Conservation (phyloP, 2,329 filamentous ascomycete species). For the Metarhizium humberi region DNA sequence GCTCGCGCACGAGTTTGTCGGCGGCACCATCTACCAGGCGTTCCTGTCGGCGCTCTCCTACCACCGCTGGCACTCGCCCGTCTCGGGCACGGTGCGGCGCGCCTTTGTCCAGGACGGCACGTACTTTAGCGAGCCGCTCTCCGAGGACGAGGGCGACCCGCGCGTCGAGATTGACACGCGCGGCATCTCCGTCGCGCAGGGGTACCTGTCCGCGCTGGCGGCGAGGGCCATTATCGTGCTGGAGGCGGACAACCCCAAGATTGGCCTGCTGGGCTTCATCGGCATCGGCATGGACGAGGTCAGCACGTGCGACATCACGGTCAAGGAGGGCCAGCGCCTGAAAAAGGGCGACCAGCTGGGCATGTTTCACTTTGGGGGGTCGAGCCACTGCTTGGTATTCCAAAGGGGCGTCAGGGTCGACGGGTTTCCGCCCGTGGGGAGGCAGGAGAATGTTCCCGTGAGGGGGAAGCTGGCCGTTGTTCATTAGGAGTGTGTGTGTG, state of each 20-base stretch:
- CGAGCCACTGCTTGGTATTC: slow-evolving; percentile 61
- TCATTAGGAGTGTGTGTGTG: slow-evolving; percentile 2
- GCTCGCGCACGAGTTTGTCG: slow-evolving; percentile 43
- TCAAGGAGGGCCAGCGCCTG: slow-evolving; percentile 54
- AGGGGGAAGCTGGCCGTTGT: slow-evolving; percentile 26
- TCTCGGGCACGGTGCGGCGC: slow-evolving; percentile 50
- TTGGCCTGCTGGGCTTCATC: slow-evolving; percentile 63
- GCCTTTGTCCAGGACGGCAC: slow-evolving; percentile 53
- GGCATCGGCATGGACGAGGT: slow-evolving; percentile 72
- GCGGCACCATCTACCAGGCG: slow-evolving; percentile 61
- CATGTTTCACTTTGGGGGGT: slow-evolving; percentile 77
- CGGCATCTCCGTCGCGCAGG: slow-evolving; percentile 45
- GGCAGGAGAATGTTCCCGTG: slow-evolving; percentile 29
- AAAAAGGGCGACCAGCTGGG: slow-evolving; percentile 63
- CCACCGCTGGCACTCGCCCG: slow-evolving; percentile 64
- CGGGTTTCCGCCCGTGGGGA: slow-evolving; percentile 25
- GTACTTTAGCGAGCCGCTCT: slow-evolving; percentile 54
- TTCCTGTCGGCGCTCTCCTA: slow-evolving; percentile 60
- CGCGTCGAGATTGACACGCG: slow-evolving; percentile 24
- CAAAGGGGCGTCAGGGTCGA: slow-evolving; percentile 41
- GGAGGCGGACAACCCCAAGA: slow-evolving; percentile 55
- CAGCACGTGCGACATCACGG: slow-evolving; percentile 61
- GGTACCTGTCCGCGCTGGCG: slow-evolving; percentile 58
- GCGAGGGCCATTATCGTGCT: slow-evolving; percentile 63
- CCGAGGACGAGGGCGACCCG: slow-evolving; percentile 22